These are phyloP conservation scores for Pestalotiopsis sp. DNA, from an alignment of 2,329 filamentous ascomycete species.

Conservation along the genomic window DNA sequence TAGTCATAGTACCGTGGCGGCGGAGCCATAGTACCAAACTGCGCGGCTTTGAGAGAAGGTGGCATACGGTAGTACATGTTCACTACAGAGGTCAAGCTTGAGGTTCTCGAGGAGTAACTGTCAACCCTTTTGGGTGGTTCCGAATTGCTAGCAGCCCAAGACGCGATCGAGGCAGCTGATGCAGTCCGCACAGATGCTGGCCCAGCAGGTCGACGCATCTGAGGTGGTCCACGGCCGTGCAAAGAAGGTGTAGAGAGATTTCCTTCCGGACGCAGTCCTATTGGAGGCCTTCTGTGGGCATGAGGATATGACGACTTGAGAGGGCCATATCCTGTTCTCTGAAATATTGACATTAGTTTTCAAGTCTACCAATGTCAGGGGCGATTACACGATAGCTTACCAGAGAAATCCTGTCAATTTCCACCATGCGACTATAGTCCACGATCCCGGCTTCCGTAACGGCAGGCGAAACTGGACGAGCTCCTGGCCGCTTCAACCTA, in stretches of 20 bases:
- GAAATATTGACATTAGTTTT: conserved; percentile 5
- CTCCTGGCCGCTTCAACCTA: conserved; percentile 56
- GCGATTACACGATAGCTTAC: conserved; percentile 33
- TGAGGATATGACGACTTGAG: conserved; percentile 41
- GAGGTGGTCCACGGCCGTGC: conserved; percentile 25
- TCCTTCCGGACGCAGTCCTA: conserved; percentile 41
- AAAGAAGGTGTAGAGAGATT: conserved; percentile 45
- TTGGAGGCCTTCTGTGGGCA: conserved; percentile 38
- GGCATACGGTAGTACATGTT: conserved; percentile 45
- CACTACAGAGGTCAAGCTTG: conserved; percentile 52
- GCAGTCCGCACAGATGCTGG: conserved; percentile 29
- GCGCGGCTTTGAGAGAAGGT: conserved; percentile 26
- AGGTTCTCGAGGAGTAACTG: conserved; percentile 43
- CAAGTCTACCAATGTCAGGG: not conserved
- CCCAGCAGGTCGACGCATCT: conserved; percentile 22
- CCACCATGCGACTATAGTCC: conserved; percentile 54
- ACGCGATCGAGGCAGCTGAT: conserved; percentile 37
- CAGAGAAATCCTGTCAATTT: conserved; percentile 49
- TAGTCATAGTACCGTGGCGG: conserved; percentile 54
- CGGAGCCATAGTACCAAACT: conserved; percentile 23
- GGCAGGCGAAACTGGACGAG: conserved; percentile 51
- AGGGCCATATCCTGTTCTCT: conserved; percentile 49
- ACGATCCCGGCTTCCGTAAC: conserved; percentile 48
- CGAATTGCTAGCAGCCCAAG: conserved; percentile 25
- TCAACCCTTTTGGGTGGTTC: conserved; percentile 34